Conservation (phyloP, 176 grass and related monocot species). For the Carex myosuroides region DNA sequence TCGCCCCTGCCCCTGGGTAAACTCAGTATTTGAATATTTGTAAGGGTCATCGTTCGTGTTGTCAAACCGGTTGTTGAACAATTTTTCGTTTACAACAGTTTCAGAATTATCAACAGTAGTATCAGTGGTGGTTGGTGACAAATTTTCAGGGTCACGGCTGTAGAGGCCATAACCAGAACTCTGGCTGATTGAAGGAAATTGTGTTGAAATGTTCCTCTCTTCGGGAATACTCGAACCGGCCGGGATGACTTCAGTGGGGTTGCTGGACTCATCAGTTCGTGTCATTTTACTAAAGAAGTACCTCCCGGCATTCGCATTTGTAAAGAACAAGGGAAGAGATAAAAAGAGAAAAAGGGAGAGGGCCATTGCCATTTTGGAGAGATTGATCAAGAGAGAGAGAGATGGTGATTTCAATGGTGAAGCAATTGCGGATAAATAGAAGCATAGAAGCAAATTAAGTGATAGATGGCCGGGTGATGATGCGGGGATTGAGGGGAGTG, state of each 20-base stretch:
- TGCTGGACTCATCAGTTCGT: not conserved
- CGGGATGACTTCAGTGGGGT: not conserved
- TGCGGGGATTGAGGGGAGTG: conserved; percentile 37
- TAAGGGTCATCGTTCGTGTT: not conserved
- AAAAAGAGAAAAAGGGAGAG: conserved; percentile 14
- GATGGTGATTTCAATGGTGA: no score
- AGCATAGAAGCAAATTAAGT: no score
- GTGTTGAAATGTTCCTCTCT: not conserved
- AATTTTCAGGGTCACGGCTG: conserved; percentile 1
- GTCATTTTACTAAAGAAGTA: conserved; percentile 31
- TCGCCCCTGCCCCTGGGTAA: not conserved
- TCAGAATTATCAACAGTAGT: not conserved
- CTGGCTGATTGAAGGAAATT: conserved; percentile 4
- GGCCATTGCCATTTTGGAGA: no score
- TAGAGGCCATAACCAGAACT: conserved; percentile 35
- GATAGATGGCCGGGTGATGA: conserved; percentile 19
- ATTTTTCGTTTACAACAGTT: not conserved
- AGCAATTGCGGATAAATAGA: no score
- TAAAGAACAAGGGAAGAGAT: not conserved
- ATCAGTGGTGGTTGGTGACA: conserved; percentile 1
- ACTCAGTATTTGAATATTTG: not conserved
- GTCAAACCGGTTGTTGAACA: not conserved
- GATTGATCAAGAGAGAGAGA: no score
- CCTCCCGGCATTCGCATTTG: not conserved
- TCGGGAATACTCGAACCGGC: not conserved